phyloP scores from a whole-genome alignment of 2,329 filamentous ascomycete species.

The Pseudocercospora eumusae region DNA sequence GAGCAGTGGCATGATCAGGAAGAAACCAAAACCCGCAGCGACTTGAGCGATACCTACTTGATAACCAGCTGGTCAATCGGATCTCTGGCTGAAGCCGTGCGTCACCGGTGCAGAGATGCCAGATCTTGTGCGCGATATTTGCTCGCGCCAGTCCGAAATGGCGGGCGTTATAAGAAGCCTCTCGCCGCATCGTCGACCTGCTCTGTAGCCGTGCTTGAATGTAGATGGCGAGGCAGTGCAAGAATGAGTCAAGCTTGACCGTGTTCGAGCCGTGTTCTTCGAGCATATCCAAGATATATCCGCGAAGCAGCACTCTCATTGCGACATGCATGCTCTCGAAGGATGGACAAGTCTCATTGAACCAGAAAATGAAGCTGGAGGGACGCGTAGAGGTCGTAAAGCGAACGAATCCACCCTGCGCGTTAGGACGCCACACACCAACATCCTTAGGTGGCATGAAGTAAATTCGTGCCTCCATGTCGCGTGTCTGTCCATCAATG shows the following conservation, averaged over 20 bases:
- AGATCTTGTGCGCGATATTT: background rate
- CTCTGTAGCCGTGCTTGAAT: background rate
- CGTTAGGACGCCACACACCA: background rate
- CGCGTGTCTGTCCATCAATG: too few relatives aligned
- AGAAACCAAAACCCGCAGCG: conserved; percentile 54
- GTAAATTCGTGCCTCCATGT: too few relatives aligned
- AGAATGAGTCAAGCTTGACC: background rate
- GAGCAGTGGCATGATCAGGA: conserved; percentile 54
- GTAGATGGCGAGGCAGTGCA: background rate
- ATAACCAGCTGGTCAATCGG: background rate
- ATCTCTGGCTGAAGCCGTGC: background rate
- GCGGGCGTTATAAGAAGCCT: background rate
- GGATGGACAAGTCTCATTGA: background rate
- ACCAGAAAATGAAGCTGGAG: background rate
- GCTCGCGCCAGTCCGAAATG: background rate
- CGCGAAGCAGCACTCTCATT: background rate
- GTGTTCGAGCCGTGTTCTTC: background rate
- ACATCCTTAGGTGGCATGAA: background rate
- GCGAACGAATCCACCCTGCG: background rate
- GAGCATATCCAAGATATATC: background rate
- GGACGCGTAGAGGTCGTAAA: background rate
- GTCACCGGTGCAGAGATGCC: background rate
- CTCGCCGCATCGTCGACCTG: background rate
- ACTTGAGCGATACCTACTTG: background rate
- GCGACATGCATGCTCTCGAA: background rate